Percentiles rank a stretch among this genome's conserved stretches.
Conservation (phyloP, 768 basidiomycete species). For the Termitomyces sp. region DNA sequence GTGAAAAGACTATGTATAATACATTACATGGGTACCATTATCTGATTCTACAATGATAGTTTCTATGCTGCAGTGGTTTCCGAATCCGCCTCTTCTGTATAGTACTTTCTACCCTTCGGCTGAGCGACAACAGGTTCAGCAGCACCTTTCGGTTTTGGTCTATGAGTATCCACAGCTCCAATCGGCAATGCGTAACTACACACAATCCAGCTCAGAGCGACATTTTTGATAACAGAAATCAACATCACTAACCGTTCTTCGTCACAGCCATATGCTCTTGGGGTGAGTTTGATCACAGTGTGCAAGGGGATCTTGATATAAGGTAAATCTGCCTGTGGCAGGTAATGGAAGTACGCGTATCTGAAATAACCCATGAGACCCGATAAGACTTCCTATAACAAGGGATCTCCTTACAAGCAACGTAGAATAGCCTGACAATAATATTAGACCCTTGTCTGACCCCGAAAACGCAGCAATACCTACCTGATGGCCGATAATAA, state of each 20-base stretch:
- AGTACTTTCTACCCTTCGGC: conserved; percentile 40
- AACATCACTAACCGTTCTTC: conserved; percentile 75
- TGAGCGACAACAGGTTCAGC: conserved; percentile 25
- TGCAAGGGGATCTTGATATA: conserved; percentile 98
- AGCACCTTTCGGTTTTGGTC: conserved; percentile 50
- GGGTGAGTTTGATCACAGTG: conserved; percentile 97
- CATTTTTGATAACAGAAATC: neutral
- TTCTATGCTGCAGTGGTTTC: neutral
- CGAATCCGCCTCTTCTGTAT: conserved; percentile 17
- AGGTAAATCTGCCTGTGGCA: conserved; percentile 89
- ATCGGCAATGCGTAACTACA: conserved; percentile 84
- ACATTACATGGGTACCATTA: neutral
- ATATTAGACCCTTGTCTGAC: neutral
- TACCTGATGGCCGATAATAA: conserved; percentile 95
- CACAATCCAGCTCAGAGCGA: neutral
- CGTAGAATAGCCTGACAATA: conserved; percentile 61
- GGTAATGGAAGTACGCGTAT: conserved; percentile 95
- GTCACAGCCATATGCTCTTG: conserved; percentile 97
- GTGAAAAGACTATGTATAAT: neutral
- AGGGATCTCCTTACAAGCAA: conserved; percentile 49
- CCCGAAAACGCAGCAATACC: conserved; percentile 3
- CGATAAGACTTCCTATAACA: conserved; percentile 14
- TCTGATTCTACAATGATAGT: neutral
- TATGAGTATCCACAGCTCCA: conserved; percentile 90
- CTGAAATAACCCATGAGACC: conserved; percentile 28